Conservation (phyloP, 495 filamentous ascomycete genomes). For the Xylaria flabelliformis region DNA sequence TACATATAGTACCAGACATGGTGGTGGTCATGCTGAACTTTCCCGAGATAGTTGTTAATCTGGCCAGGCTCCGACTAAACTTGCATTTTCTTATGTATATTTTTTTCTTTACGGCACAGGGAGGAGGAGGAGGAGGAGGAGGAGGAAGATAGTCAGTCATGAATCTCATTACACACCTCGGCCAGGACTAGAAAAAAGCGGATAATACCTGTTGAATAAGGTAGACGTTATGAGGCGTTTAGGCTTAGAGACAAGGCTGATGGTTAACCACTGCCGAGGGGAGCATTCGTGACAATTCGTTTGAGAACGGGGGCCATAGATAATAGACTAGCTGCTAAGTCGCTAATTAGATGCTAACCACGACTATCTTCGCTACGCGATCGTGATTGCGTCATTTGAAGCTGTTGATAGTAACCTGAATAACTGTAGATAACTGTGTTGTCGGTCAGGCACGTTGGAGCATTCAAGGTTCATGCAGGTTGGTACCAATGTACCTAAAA, state of each 20-base stretch:
- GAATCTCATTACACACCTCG: slow-evolving; percentile 15
- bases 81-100: slow-evolving; percentile 8
- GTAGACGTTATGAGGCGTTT: background rate
- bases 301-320: background rate
- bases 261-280: background rate
- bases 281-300: background rate
- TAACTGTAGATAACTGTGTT: background rate
- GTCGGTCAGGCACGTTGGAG: background rate
- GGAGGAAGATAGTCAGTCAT: slow-evolving; percentile 9
- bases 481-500: background rate
- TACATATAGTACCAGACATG: slow-evolving; percentile 19
- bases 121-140: slow-evolving; percentile 12
- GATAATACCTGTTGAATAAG: slow-evolving; percentile 17
- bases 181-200: slow-evolving; percentile 23
- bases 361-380: background rate
- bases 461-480: background rate
- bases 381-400: background rate
- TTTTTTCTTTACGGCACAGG: background rate
- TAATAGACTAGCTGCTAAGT: slow-evolving; percentile 19
- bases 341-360: slow-evolving; percentile 9
- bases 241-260: background rate
- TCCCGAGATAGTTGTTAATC: slow-evolving; percentile 20
- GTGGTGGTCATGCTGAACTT: slow-evolving; percentile 21
- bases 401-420: background rate
- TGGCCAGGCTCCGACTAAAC: slow-evolving; percentile 9